Conservation (phyloP, 2,329 filamentous ascomycete genomes). For the Daldinia eschscholtzii region DNA sequence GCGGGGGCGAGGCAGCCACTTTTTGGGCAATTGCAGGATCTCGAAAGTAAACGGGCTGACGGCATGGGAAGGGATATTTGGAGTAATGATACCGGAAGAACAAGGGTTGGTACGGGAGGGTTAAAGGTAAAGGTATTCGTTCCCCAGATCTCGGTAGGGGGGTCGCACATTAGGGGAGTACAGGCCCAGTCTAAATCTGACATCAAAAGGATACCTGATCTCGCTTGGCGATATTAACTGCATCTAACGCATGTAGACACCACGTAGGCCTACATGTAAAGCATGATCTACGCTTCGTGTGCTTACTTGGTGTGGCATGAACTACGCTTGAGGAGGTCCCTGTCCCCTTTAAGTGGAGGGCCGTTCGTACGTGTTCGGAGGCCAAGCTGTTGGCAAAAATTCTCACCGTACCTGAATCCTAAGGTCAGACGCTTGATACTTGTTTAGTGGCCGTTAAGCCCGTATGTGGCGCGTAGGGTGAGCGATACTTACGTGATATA, state of each 20-base stretch:
- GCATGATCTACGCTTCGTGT: neutral
- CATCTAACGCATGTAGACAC: neutral
- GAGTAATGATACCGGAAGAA: conserved; percentile 20
- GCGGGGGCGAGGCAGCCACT: neutral
- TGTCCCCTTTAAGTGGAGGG: neutral
- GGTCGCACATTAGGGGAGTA: conserved; percentile 22
- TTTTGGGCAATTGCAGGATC: conserved; percentile 36
- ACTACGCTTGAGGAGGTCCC: neutral
- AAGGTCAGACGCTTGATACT: neutral
- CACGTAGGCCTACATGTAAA: neutral
- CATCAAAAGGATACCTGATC: conserved; percentile 35
- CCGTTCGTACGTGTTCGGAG: neutral
- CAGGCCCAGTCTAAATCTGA: conserved; percentile 32
- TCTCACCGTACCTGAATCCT: neutral
- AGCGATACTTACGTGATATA: neutral
- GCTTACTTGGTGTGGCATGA: neutral
- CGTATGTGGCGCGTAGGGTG: neutral
- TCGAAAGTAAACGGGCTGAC: conserved; percentile 18
- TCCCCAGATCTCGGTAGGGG: conserved; percentile 33
- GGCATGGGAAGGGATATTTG: conserved; percentile 4
- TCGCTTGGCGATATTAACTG: conserved; percentile 36
- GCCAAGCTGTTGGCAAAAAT: neutral
- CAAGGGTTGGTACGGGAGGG: neutral
- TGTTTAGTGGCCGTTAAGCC: neutral
- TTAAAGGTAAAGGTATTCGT: neutral